phyloP scores from a whole-genome alignment of 148 eudicot genomes.

The Oxyria digyna region DNA sequence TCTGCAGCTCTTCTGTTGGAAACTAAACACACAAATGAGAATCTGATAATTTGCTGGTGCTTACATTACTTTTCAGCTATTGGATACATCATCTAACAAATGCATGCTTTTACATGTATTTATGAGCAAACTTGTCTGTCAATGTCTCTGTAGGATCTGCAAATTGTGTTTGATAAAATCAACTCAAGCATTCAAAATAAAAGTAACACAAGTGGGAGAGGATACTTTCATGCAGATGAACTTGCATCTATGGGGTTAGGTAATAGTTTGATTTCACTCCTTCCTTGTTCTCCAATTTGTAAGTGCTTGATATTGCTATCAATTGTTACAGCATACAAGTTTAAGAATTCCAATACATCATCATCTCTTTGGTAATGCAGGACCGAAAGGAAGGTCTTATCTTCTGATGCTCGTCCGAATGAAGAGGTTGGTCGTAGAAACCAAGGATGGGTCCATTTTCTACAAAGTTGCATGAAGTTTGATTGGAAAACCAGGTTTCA shows the following conservation, averaged over 20 bases:
- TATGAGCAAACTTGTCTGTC: neutral
- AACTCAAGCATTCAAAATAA: constrained; percentile 32
- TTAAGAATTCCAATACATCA: neutral
- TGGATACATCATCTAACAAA: neutral
- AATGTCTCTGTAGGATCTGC: constrained; percentile 39
- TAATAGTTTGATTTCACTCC: constrained; percentile 15
- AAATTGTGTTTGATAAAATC: constrained; percentile 57
- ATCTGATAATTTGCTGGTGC: neutral
- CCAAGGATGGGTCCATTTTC: constrained; percentile 41
- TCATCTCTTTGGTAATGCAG: constrained; percentile 26
- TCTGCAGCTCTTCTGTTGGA: no score
- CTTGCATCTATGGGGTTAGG: constrained; percentile 58
- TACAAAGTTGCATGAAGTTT: constrained; percentile 31
- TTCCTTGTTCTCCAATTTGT: neutral
- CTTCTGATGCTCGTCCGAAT: constrained; percentile 53
- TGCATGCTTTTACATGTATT: neutral
- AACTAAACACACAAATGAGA: neutral
- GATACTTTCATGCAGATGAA: constrained; percentile 53
- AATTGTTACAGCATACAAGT: no score
- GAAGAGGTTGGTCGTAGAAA: constrained; percentile 57
- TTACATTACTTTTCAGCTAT: neutral
- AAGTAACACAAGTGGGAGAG: constrained; percentile 17
- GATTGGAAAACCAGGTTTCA: neutral
- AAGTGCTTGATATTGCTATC: no score
- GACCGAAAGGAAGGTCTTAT: constrained; percentile 63